phyloP scores from a whole-genome alignment of 345 rosid species.

The Combretum micranthum region DNA sequence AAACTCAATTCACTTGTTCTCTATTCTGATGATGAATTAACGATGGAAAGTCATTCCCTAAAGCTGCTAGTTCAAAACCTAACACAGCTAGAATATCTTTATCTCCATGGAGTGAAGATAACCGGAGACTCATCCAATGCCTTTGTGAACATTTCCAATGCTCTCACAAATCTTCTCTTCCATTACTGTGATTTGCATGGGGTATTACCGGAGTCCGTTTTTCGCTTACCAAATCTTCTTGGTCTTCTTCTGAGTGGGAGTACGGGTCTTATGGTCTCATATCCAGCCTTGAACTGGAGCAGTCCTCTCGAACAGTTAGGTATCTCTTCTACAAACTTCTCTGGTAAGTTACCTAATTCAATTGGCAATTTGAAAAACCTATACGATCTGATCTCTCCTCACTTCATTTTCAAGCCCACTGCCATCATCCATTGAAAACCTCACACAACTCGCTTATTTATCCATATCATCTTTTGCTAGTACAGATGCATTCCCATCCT shows the following conservation, averaged over 20 bases:
- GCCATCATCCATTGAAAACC: neutral
- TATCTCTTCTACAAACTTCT: too few species aligned
- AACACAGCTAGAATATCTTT: neutral
- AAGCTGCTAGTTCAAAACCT: too few species aligned
- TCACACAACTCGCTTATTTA: too few species aligned
- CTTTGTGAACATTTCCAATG: constrained; percentile 6
- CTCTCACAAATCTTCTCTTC: constrained; percentile 4
- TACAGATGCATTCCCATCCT: constrained; percentile 1
- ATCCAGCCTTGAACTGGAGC: constrained; percentile 13
- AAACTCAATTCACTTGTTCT: too few species aligned
- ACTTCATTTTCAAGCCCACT: neutral
- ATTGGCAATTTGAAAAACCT: neutral
- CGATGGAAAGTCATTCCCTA: too few species aligned
- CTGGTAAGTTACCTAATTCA: neutral
- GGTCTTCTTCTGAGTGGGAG: neutral
- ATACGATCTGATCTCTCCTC: rapidly evolving
- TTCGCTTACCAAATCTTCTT: constrained; percentile 2
- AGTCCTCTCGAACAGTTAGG: too few species aligned
- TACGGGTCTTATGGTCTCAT: neutral
- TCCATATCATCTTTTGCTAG: neutral
- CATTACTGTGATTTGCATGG: neutral
- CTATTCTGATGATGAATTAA: too few species aligned
- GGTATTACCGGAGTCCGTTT: constrained; percentile 1
- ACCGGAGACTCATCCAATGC: neutral
- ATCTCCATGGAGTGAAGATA: constrained; percentile 1